Evolutionary conservation across 208 protist species (phyloP).

Genomic region (Leishmania martiniquensis): DNA sequence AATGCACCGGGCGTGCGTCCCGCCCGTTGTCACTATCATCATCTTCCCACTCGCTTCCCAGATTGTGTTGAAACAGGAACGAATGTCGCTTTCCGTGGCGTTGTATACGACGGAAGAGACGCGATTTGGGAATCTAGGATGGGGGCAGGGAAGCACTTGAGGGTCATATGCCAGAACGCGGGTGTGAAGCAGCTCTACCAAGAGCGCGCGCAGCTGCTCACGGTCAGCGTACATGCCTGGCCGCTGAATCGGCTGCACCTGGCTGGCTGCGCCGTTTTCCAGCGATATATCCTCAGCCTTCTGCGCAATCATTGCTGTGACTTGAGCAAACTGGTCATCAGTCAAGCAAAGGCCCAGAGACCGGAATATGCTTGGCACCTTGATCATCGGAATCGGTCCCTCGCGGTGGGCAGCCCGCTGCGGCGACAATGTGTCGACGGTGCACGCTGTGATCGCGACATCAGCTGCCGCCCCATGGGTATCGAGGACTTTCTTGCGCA

Average conservation of each 20-base stretch:
- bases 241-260: background rate
- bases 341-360: constrained; percentile 50
- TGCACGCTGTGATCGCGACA: constrained; percentile 22
- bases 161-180: constrained; percentile 32
- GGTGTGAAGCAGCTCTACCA: constrained; percentile 30
- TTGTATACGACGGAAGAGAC: constrained; percentile 30
- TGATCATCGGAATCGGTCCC: constrained; percentile 24
- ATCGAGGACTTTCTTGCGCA: constrained; percentile 11
- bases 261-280: background rate
- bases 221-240: constrained; percentile 8
- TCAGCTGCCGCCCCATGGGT: constrained; percentile 12
- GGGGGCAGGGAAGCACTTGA: constrained; percentile 22
- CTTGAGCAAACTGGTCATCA: constrained; percentile 44
- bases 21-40: background rate
- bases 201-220: constrained; percentile 21
- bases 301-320: constrained; percentile 25
- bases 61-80: constrained; percentile 19
- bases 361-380: constrained; percentile 53
- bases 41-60: constrained; percentile 27
- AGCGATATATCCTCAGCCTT: background rate
- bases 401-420: background rate
- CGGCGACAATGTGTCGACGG: background rate
- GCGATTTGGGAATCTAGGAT: constrained; percentile 22
- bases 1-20: constrained; percentile 8
- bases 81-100: constrained; percentile 20